These are phyloP conservation scores for Amphibolis antarctica DNA, from an alignment of 106 monocot species.

Conservation along the genomic window DNA sequence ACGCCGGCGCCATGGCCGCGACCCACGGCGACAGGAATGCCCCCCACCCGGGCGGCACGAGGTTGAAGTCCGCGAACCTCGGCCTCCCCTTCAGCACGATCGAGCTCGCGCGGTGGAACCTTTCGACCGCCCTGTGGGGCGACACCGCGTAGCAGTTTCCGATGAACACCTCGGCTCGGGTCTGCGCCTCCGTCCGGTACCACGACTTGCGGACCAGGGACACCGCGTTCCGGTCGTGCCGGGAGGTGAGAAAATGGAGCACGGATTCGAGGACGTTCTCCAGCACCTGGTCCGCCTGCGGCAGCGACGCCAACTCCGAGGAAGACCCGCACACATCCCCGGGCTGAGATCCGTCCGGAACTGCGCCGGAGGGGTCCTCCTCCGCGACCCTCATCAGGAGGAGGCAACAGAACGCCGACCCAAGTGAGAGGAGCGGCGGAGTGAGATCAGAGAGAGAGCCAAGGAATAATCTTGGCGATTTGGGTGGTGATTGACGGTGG, in stretches of 20 bases:
- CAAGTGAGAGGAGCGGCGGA: too few species aligned
- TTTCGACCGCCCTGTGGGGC: slow-evolving; percentile 7
- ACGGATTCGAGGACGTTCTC: slow-evolving; percentile 48
- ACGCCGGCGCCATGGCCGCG: not conserved
- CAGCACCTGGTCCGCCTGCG: slow-evolving; percentile 31
- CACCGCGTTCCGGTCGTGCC: too few species aligned
- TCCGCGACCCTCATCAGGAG: too few species aligned
- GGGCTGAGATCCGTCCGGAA: too few species aligned
- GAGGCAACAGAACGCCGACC: too few species aligned
- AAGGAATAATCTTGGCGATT: too few species aligned
- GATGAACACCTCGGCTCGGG: slow-evolving; percentile 32
- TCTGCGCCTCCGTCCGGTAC: slow-evolving; percentile 23
- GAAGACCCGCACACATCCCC: too few species aligned
- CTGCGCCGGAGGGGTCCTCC: too few species aligned
- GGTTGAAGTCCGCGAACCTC: slow-evolving; percentile 32
- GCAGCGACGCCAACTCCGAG: not conserved
- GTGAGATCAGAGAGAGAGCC: too few species aligned
- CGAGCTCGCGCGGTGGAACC: slow-evolving; percentile 14
- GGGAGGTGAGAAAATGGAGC: slow-evolving; percentile 39
- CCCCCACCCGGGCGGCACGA: slow-evolving; percentile 33
- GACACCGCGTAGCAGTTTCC: slow-evolving; percentile 43
- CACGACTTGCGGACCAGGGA: slow-evolving; percentile 23
- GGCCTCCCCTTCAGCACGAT: slow-evolving; percentile 38
- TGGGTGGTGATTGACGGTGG: too few species aligned
- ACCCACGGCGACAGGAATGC: slow-evolving; percentile 27